Conservation (phyloP, 1,284 basidiomycete species). For the Trametes pubescens region DNA sequence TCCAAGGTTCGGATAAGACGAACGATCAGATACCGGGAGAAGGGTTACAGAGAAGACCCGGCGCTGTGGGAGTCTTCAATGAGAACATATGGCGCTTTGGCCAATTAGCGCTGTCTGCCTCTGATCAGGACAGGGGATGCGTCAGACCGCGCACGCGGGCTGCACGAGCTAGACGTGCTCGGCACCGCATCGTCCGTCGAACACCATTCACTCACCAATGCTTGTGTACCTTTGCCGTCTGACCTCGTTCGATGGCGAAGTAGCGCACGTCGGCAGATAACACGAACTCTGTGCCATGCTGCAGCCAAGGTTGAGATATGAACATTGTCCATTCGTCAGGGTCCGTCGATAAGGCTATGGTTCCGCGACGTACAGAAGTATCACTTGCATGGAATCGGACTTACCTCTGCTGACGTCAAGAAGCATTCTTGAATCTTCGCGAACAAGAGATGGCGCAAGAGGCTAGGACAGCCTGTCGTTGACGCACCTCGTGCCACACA, state of each 20-base stretch:
- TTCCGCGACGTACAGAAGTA: not conserved
- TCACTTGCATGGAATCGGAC: not conserved
- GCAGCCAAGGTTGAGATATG: not conserved
- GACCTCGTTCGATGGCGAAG: not conserved
- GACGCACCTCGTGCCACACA: not conserved
- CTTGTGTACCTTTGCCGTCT: not conserved
- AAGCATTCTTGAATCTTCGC: conserved; percentile 14
- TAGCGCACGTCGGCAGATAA: not conserved
- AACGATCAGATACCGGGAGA: conserved; percentile 17
- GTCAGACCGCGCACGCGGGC: not conserved
- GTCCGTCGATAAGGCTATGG: conserved; percentile 7
- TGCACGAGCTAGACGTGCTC: not conserved
- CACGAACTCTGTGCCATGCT: not conserved
- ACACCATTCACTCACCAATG: not conserved
- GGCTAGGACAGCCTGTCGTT: not conserved
- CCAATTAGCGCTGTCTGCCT: not conserved
- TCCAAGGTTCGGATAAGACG: conserved; percentile 26
- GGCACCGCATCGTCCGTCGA: not conserved
- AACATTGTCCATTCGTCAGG: not conserved
- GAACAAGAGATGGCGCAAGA: not conserved
- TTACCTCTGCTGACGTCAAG: conserved; percentile 9
- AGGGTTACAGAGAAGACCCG: conserved; percentile 6
- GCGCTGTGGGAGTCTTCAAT: conserved; percentile 12
- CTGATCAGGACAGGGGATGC: conserved; percentile 1
- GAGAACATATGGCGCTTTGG: conserved; percentile 6